phyloP scores from a whole-genome alignment of 2,329 filamentous ascomycete species.

The Aspergillus latus region DNA sequence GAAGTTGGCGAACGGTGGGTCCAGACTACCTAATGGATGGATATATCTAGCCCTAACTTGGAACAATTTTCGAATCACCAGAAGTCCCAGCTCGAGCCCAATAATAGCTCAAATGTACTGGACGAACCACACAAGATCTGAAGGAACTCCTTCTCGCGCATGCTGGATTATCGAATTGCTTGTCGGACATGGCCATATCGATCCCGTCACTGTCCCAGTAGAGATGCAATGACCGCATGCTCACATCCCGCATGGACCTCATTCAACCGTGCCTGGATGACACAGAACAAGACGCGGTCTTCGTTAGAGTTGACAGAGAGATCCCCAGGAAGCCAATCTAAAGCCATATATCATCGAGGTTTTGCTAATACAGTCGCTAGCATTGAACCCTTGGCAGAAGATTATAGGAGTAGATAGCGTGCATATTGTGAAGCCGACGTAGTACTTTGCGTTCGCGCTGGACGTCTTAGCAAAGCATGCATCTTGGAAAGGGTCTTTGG shows the following conservation, averaged over 20 bases:
- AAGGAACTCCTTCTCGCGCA: too few species aligned
- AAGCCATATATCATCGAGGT: constrained; percentile 67
- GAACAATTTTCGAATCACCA: too few species aligned
- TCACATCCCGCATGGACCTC: neutral
- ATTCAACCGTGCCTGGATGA: neutral
- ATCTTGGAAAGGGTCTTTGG: constrained; percentile 1
- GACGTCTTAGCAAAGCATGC: neutral
- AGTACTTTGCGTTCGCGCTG: constrained; percentile 94
- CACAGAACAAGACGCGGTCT: neutral
- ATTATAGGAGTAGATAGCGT: constrained; percentile 94
- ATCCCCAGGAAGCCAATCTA: constrained; percentile 47
- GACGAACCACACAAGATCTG: too few species aligned
- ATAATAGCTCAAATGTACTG: too few species aligned
- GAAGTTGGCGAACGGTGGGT: too few species aligned
- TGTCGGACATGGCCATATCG: constrained; percentile 4
- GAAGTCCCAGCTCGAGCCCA: too few species aligned
- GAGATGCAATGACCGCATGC: neutral
- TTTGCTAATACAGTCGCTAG: constrained; percentile 84
- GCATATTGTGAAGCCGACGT: constrained; percentile 94
- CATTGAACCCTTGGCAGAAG: constrained; percentile 94
- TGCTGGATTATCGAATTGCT: neutral
- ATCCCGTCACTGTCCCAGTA: neutral
- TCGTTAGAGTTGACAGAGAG: constrained; percentile 88
- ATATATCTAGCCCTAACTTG: too few species aligned
- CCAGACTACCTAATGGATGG: too few species aligned